phyloP scores from a whole-genome alignment of 345 rosid genomes.

The Brassica rapa region DNA sequence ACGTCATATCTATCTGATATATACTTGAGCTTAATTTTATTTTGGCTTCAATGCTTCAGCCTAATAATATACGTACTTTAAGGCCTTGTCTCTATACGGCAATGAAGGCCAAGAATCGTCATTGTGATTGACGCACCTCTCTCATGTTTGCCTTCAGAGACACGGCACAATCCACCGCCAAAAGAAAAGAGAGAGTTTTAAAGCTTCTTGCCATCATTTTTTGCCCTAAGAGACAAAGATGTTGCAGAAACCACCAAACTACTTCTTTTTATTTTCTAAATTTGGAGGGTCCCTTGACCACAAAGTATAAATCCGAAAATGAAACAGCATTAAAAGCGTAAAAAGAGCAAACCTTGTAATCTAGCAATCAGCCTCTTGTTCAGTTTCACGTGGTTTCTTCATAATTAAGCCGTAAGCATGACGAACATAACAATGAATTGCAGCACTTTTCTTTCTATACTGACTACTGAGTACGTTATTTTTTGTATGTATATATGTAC shows the following conservation, averaged over 20 bases:
- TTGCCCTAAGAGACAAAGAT: constrained; percentile 21
- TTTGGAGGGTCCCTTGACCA: not conserved
- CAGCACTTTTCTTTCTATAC: not conserved
- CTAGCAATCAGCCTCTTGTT: not conserved
- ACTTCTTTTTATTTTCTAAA: constrained; percentile 6
- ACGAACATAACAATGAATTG: constrained; percentile 9
- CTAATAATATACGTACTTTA: not conserved
- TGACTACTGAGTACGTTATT: not conserved
- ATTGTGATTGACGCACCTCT: not conserved
- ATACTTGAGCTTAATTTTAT: not conserved
- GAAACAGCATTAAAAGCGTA: constrained; percentile 20
- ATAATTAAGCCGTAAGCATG: constrained; percentile 13
- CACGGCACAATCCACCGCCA: constrained; percentile 39
- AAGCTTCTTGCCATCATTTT: constrained; percentile 11
- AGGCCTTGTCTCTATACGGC: constrained; percentile 20
- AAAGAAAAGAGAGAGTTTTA: not conserved
- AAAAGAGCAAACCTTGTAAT: constrained; percentile 18
- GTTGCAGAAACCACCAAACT: constrained; percentile 28
- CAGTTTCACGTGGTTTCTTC: constrained; percentile 10
- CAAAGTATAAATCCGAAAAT: constrained; percentile 18
- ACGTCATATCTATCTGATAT: constrained; percentile 5
- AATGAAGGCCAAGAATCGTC: constrained; percentile 6
- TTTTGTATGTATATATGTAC: not conserved
- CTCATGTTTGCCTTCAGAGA: constrained; percentile 33
- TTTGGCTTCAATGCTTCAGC: not conserved